These are phyloP conservation scores for Ustilago lituana DNA, from an alignment of 1,284 basidiomycete species.

Conservation along the genomic window DNA sequence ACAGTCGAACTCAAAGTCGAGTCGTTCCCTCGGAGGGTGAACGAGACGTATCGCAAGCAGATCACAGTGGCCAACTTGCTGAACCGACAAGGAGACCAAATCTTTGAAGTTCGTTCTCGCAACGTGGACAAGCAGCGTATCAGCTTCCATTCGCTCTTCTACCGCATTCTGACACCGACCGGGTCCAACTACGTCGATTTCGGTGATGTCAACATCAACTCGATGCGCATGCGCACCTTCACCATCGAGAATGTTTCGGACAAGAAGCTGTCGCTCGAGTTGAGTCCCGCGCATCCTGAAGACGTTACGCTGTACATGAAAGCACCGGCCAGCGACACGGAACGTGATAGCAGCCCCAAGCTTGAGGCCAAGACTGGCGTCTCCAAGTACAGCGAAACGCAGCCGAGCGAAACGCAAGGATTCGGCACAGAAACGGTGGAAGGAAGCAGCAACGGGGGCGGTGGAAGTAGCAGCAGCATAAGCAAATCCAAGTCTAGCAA, in stretches of 20 bases:
- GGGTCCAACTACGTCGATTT: slow-evolving; percentile 71
- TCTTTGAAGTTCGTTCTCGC: slow-evolving; percentile 69
- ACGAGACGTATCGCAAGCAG: slow-evolving; percentile 71
- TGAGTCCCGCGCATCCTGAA: slow-evolving; percentile 70
- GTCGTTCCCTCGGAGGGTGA: slow-evolving; percentile 71
- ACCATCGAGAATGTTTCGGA: slow-evolving; percentile 69
- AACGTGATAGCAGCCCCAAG: slow-evolving; percentile 20
- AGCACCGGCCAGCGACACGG: slow-evolving; percentile 17
- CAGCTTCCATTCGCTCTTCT: slow-evolving; percentile 71
- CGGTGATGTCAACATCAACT: slow-evolving; percentile 70
- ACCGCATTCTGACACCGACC: slow-evolving; percentile 70
- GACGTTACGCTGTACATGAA: slow-evolving; percentile 70
- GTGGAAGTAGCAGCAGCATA: background rate
- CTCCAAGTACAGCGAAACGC: slow-evolving; percentile 26
- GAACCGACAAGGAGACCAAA: slow-evolving; percentile 68
- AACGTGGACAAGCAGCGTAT: slow-evolving; percentile 71
- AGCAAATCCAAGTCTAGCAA: slow-evolving; percentile 29
- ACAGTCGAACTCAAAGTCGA: slow-evolving; percentile 70
- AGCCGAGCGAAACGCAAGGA: slow-evolving; percentile 13
- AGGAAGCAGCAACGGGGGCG: background rate
- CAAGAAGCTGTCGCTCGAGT: slow-evolving; percentile 68
- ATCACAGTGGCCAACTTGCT: slow-evolving; percentile 69
- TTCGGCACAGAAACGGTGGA: slow-evolving; percentile 11
- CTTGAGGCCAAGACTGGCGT: slow-evolving; percentile 21
- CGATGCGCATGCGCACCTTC: slow-evolving; percentile 69